phyloP scores from a whole-genome alignment of 2,329 filamentous ascomycete genomes.

The Nannizziopsis arthrosporioides region DNA sequence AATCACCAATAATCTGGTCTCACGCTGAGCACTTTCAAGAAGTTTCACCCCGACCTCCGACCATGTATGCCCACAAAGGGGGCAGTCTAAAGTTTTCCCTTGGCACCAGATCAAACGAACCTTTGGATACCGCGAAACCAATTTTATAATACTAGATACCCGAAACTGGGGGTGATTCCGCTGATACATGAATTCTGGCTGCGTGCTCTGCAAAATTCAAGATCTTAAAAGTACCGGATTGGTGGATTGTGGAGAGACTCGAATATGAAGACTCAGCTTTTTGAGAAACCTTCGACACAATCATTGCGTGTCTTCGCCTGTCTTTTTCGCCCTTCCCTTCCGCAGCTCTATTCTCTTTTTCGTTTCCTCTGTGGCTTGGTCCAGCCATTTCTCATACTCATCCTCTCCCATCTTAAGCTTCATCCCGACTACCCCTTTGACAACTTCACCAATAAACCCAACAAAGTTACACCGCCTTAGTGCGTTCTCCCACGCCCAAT shows the following conservation, averaged over 20 bases:
- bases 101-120: no score
- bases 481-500: slow-evolving; percentile 93
- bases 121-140: no score
- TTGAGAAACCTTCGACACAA: not conserved
- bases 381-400: slow-evolving; percentile 69
- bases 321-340: slow-evolving; percentile 11
- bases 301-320: slow-evolving; percentile 3
- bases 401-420: slow-evolving; percentile 58
- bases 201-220: no score
- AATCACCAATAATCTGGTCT: no score
- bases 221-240: no score
- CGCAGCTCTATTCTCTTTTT: slow-evolving; percentile 30
- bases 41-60: no score
- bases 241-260: not conserved
- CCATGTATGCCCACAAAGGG: no score
- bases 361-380: slow-evolving; percentile 46
- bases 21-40: no score
- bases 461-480: slow-evolving; percentile 90
- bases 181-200: no score
- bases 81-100: no score
- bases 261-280: not conserved
- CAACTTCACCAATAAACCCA: slow-evolving; percentile 78
- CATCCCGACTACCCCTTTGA: slow-evolving; percentile 68
- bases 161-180: no score
- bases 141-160: no score